Base-by-base conservation (phyloP, 1,284 basidiomycete genomes). In the Neonothopanus nambi region DNA sequence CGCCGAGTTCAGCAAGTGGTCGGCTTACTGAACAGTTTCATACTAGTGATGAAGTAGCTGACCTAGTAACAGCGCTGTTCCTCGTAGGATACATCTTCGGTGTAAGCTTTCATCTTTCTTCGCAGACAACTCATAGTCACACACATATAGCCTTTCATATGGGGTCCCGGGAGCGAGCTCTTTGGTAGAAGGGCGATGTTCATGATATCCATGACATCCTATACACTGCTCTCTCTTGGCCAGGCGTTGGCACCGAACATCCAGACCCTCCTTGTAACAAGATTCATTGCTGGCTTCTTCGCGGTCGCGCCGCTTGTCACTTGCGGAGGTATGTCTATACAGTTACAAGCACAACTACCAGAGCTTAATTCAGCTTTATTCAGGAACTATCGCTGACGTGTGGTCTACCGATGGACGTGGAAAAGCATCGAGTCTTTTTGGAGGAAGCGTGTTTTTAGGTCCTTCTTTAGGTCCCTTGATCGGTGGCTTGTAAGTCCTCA, bases 221-320 rank as follows among this genome's bases (percentile, higher is more conserved):
- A 85, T 67, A 81, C 81, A 2, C 58, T 87, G 4, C 79, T 87
- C 57, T 78, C 80, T 57, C 72, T 89, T 28, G 84, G 85, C 2
- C 84, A 84, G 68, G 80, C 82, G 0, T 73, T 88, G 8, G 85
- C 84, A 0, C 72, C 72, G 13, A 86, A 89, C 61, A 82, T 89
- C 33, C 69, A 78, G 51, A 86, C 85, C 0, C 70, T 91, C 2
- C 71, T 89, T 11, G 67, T 85, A 41, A 82, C 79, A 0, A 80
- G 89, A 5, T 89, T 89, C 66, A 65, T 91, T 8, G 74, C 73
- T 26, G 87, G 87, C 3, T 79, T 89, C 63, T 89, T 87, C 59
- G 88, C 81, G 4, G 77, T 79, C 1, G 82, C 82, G 0, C 86
- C 86, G 0, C 59, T 89, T 17, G 84, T 83, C 0, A 83, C 81